Evolutionary conservation across 768 basidiomycete species (phyloP).

Genomic region (Auricularia heimuer): DNA sequence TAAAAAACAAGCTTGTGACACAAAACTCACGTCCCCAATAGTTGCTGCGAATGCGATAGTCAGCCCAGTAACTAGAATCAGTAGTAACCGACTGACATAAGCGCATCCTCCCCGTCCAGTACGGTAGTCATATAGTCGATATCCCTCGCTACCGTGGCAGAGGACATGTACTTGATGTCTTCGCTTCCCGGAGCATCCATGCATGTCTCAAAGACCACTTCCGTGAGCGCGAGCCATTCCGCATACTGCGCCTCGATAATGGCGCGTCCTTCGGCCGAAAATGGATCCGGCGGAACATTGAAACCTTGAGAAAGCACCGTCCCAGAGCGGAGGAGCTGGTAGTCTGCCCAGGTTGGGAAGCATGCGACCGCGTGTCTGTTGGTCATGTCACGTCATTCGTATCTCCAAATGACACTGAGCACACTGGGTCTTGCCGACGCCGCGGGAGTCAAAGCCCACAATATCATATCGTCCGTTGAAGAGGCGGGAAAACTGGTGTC

Average conservation of each 20-base stretch:
- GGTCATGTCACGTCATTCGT: background rate
- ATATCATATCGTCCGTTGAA: background rate
- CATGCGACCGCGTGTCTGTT: slow-evolving; percentile 8
- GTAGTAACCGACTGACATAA: slow-evolving; percentile 8
- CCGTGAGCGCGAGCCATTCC: slow-evolving; percentile 2
- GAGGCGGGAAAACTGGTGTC: background rate
- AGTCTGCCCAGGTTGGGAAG: slow-evolving; percentile 3
- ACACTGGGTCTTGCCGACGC: background rate
- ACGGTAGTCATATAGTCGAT: slow-evolving; percentile 10
- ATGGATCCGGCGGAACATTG: slow-evolving; percentile 4
- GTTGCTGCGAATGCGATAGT: slow-evolving; percentile 6
- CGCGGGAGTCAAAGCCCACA: background rate
- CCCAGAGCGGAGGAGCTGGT: slow-evolving; percentile 4
- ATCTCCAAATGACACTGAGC: background rate
- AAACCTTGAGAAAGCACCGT: slow-evolving; percentile 8
- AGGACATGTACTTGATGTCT: slow-evolving; percentile 11
- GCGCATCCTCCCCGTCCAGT: slow-evolving; percentile 10
- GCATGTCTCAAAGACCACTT: slow-evolving; percentile 8
- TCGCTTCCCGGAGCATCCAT: slow-evolving; percentile 5
- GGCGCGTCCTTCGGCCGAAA: background rate
- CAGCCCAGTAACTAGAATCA: background rate
- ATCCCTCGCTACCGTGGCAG: slow-evolving; percentile 10
- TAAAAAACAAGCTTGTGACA: background rate
- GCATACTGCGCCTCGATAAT: background rate
- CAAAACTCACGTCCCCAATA: slow-evolving; percentile 6